Percentiles rank a stretch among this genome's conserved stretches.
phyloP scores from a whole-genome alignment of 1,139 yeast species.

The Suhomyces choctaworum region DNA sequence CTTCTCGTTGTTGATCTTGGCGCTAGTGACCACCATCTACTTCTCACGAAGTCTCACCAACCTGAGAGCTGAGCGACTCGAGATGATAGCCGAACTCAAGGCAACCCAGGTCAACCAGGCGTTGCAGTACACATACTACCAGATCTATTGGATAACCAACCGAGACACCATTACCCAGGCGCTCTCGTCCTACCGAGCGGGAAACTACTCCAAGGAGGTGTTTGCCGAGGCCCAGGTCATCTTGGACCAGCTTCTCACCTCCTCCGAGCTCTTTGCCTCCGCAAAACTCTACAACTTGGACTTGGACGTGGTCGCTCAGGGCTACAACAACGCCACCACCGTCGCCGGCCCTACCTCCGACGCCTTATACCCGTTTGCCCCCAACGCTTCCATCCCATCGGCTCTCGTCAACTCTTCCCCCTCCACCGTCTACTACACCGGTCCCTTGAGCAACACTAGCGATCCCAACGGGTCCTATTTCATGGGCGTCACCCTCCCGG shows the following conservation, averaged over 20 bases:
- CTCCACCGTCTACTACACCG: slow-evolving; percentile 51
- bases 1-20: slow-evolving; percentile 71
- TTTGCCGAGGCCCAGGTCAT: slow-evolving; percentile 43
- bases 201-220: slow-evolving; percentile 54
- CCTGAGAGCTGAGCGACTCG: slow-evolving; percentile 67
- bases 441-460: slow-evolving; percentile 53
- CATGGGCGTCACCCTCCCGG: slow-evolving; percentile 66
- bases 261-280: slow-evolving; percentile 63
- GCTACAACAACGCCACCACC: slow-evolving; percentile 31
- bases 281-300: slow-evolving; percentile 68
- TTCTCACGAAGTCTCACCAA: slow-evolving; percentile 64
- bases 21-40: slow-evolving; percentile 78
- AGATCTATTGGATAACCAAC: slow-evolving; percentile 66
- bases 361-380: slow-evolving; percentile 54
- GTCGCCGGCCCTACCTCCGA: slow-evolving; percentile 35
- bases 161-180: slow-evolving; percentile 62
- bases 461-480: slow-evolving; percentile 37
- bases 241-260: slow-evolving; percentile 59
- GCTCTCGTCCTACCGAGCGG: slow-evolving; percentile 65
- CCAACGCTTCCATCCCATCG: slow-evolving; percentile 46
- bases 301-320: slow-evolving; percentile 36
- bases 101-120: slow-evolving; percentile 77
- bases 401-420: slow-evolving; percentile 32
- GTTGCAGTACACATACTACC: slow-evolving; percentile 63
- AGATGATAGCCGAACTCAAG: slow-evolving; percentile 77